These are phyloP conservation scores for Fagus sylvatica DNA, from an alignment of 306 rosid species.

Conservation along the genomic window DNA sequence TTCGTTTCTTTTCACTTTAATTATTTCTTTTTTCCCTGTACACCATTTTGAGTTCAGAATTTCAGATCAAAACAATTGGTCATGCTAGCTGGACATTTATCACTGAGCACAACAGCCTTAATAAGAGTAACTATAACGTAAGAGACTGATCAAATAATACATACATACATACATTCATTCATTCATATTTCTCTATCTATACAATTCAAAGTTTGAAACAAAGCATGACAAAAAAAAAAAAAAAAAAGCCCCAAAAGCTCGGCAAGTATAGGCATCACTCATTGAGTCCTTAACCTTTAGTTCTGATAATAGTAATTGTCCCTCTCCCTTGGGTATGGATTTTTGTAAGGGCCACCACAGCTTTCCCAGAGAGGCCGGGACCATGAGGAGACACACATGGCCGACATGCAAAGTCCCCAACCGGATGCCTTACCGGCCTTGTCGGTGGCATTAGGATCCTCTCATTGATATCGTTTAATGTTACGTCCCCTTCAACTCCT, in stretches of 20 bases:
- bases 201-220: constrained; percentile 51
- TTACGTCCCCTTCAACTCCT: constrained; percentile 83
- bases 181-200: constrained; percentile 37
- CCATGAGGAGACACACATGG: constrained; percentile 82
- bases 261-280: background rate
- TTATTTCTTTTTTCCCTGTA: constrained; percentile 12
- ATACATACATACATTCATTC: background rate
- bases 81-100: constrained; percentile 27
- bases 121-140: background rate
- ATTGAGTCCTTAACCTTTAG: constrained; percentile 53
- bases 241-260: constrained; percentile 24
- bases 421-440: constrained; percentile 88
- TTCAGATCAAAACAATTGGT: constrained; percentile 27
- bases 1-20: background rate
- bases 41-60: constrained; percentile 19
- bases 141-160: constrained; percentile 3
- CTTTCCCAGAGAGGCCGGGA: constrained; percentile 91
- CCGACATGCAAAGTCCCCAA: constrained; percentile 94
- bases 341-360: constrained; percentile 87
- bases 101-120: constrained; percentile 31
- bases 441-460: constrained; percentile 87
- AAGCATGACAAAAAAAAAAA: constrained; percentile 16
- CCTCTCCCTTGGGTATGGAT: constrained; percentile 95
- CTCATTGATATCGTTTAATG: constrained; percentile 90
- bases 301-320: constrained; percentile 94